Conservation (phyloP, 148 eudicot species). For the Polygonum maritimum region DNA sequence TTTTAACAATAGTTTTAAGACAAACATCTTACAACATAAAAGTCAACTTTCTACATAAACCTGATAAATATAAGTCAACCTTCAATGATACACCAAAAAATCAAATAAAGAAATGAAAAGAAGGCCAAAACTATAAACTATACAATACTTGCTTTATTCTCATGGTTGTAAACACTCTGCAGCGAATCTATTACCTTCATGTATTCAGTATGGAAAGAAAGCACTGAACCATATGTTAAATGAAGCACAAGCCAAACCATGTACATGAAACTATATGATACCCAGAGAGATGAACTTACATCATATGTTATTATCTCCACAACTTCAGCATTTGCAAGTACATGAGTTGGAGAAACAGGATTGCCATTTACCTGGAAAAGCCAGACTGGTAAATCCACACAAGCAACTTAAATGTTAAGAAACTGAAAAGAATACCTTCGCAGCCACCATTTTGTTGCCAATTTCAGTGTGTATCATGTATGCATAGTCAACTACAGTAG, state of each 20-base stretch:
- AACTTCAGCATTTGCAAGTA: constrained; percentile 97
- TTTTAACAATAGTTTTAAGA: too few relatives aligned
- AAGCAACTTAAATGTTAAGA: constrained; percentile 5
- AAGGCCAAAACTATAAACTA: background rate
- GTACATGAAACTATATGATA: background rate
- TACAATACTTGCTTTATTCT: background rate
- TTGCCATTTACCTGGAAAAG: constrained; percentile 90
- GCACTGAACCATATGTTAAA: background rate
- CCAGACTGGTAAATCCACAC: constrained; percentile 14
- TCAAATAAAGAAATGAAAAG: background rate
- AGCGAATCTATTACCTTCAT: background rate
- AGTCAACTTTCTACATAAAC: too few relatives aligned
- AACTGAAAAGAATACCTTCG: constrained; percentile 48
- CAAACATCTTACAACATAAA: too few relatives aligned
- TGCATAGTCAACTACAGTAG: constrained; percentile 92
- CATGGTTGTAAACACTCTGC: background rate
- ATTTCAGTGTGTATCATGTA: constrained; percentile 97
- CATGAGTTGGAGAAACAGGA: constrained; percentile 69
- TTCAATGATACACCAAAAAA: background rate
- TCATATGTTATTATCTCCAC: constrained; percentile 85
- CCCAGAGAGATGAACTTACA: constrained; percentile 38
- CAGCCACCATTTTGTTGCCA: constrained; percentile 98
- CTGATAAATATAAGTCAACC: background rate
- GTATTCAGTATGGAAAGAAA: background rate
- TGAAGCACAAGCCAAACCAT: constrained; percentile 1